Base-by-base conservation (phyloP, 805 yeast species). In the Saturnispora bothae region DNA sequence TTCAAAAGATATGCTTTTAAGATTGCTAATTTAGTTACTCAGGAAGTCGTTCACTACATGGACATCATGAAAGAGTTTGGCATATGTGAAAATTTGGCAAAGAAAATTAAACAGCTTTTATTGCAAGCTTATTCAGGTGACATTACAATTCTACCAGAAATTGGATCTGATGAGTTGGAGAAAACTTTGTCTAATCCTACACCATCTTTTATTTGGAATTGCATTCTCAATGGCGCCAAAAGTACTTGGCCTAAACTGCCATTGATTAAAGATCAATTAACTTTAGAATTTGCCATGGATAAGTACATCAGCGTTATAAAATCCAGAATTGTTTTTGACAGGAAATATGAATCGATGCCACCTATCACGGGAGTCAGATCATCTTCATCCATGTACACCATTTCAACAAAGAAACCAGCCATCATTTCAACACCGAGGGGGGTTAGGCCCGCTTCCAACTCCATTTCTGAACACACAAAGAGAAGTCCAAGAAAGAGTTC, bases 221-320 rank as follows among this genome's bases (percentile, higher is more conserved):
- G 83, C 42, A 71, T 80, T 2, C 66, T 76, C 28, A 69, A 94
- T 44, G 98, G 97, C 1, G 92, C 95, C 1, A 64, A 83, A 41
- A 89, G 96, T 0, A 79, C 96, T 0, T 89, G 97, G 96, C 95
- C 96, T 0, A 83, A 84, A 51, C 58, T 92, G 4, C 74, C 95
- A 2, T 68, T 88, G 31, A 84, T 89, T 33, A 71, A 78, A 47
- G 89, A 92, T 55, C 95, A 85, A 52, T 86, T 96, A 58, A 78
- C 92, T 0, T 74, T 86, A 23, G 98, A 89, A 52, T 79, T 89
- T 56, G 81, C 86, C 0, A 63, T 89, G 29, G 97, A 89, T 56
- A 71, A 69, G 42, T 81, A 92, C 7, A 85, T 92, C 7, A 66
- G 78, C n/a, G 52, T 59, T 7, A 56, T 86, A 39, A 67, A 85